Percentiles rank a stretch among this genome's conserved stretches.
Evolutionary conservation across 176 grass and related monocot genomes (phyloP).

Genomic region (Triticum timopheevii): DNA sequence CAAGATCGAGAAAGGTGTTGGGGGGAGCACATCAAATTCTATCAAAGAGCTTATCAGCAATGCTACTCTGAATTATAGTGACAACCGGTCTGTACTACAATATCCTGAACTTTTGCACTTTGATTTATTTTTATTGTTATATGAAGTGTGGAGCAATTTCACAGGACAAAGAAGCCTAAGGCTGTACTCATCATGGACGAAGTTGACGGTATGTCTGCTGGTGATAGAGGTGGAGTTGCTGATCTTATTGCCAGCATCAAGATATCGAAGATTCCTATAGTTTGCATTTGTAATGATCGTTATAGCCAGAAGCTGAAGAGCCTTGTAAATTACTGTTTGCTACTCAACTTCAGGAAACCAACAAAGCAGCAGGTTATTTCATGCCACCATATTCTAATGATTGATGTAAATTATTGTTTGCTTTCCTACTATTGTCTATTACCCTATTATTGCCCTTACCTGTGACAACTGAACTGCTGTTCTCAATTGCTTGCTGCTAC

Average conservation of each 20-base stretch:
- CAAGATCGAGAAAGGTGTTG: constrained; percentile 93
- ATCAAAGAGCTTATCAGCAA: constrained; percentile 98
- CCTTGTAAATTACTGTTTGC: constrained; percentile 88
- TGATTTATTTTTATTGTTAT: constrained; percentile 2
- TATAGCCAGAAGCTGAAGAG: constrained; percentile 99
- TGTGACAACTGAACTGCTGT: not conserved
- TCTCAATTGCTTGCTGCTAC: not conserved
- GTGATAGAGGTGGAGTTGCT: constrained; percentile 97
- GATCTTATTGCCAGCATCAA: constrained; percentile 99
- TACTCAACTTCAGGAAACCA: constrained; percentile 95
- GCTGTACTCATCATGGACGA: constrained; percentile 98
- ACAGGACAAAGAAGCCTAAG: constrained; percentile 69
- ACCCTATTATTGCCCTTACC: not conserved
- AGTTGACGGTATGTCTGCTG: constrained; percentile 99
- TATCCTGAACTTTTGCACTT: constrained; percentile 17
- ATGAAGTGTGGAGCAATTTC: constrained; percentile 36
- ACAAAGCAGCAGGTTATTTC: constrained; percentile 95
- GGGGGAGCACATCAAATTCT: constrained; percentile 93
- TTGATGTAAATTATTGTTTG: not conserved
- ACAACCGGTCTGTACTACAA: constrained; percentile 53
- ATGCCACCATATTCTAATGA: constrained; percentile 7
- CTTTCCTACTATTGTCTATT: not conserved
- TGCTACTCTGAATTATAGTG: constrained; percentile 61
- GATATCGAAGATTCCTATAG: constrained; percentile 94
- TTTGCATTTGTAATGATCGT: constrained; percentile 98